Conservation (phyloP, 345 rosid species). For the Acer yangbiense region DNA sequence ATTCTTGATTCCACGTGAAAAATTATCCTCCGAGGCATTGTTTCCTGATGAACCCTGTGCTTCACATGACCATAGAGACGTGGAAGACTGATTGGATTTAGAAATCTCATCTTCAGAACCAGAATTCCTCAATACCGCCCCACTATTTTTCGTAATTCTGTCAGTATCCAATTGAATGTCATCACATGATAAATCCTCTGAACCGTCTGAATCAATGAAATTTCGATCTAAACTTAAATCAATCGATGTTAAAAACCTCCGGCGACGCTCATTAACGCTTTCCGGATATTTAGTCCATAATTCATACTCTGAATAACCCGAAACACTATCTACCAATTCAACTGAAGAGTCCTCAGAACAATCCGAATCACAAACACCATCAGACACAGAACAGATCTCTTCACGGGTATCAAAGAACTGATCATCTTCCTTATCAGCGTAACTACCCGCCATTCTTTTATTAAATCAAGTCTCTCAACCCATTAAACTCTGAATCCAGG, state of each 20-base stretch:
- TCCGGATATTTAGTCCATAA: constrained; percentile 55
- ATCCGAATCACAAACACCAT: constrained; percentile 44
- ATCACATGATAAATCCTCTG: constrained; percentile 20
- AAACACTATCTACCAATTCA: constrained; percentile 20
- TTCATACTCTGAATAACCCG: constrained; percentile 34
- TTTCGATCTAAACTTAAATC: constrained; percentile 36
- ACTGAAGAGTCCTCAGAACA: constrained; percentile 33
- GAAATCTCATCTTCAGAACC: constrained; percentile 29
- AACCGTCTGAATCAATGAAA: constrained; percentile 26
- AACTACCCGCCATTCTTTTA: constrained; percentile 35
- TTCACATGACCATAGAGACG: constrained; percentile 30
- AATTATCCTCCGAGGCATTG: constrained; percentile 21
- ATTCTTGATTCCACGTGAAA: constrained; percentile 29
- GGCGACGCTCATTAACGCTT: constrained; percentile 60
- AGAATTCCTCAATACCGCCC: constrained; percentile 41
- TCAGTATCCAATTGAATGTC: constrained; percentile 24
- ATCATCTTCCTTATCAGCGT: constrained; percentile 43
- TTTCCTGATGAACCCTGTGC: constrained; percentile 34
- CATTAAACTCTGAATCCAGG: constrained; percentile 36
- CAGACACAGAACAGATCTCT: constrained; percentile 56
- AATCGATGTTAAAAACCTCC: constrained; percentile 38
- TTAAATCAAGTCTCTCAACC: constrained; percentile 8
- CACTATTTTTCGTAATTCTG: constrained; percentile 34
- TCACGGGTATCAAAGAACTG: constrained; percentile 62
- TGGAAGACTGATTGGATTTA: constrained; percentile 30